These are phyloP conservation scores for Trypanosomatidae sp. DNA, from an alignment of 208 protist genomes.

Conservation along the genomic window DNA sequence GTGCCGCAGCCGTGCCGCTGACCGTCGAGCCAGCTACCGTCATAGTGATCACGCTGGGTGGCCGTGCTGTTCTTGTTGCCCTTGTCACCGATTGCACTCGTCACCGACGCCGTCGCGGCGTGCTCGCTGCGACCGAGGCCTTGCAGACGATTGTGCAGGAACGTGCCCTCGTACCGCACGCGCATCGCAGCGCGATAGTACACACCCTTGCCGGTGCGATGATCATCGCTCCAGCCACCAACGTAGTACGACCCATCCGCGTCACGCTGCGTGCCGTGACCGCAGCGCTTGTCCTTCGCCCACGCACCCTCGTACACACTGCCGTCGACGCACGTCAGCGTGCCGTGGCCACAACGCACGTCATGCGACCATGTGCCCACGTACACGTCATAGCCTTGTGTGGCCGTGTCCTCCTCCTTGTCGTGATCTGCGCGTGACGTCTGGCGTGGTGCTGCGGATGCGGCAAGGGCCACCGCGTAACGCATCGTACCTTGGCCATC, in stretches of 20 bases:
- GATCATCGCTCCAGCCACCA: conserved; percentile 54
- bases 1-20: conserved; percentile 71
- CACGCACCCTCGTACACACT: conserved; percentile 68
- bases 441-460: too few relatives aligned
- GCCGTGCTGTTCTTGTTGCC: too few relatives aligned
- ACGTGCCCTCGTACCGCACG: conserved; percentile 61
- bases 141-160: conserved; percentile 57
- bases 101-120: too few relatives aligned
- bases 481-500: conserved; percentile 33
- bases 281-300: conserved; percentile 26
- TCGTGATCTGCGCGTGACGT: too few relatives aligned
- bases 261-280: conserved; percentile 37
- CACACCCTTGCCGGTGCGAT: conserved; percentile 37
- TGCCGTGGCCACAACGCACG: conserved; percentile 55
- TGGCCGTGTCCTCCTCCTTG: too few relatives aligned
- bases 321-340: conserved; percentile 30
- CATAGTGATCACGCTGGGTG: conserved; percentile 49
- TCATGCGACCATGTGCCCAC: conserved; percentile 59
- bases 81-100: too few relatives aligned
- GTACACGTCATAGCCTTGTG: too few relatives aligned
- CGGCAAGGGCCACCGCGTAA: neutral
- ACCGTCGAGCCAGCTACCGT: conserved; percentile 74
- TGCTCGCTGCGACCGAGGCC: conserved; percentile 22
- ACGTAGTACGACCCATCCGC: conserved; percentile 59
- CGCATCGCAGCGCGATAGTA: conserved; percentile 35